Conservation (phyloP, 768 basidiomycete species). For the Suillus plorans region DNA sequence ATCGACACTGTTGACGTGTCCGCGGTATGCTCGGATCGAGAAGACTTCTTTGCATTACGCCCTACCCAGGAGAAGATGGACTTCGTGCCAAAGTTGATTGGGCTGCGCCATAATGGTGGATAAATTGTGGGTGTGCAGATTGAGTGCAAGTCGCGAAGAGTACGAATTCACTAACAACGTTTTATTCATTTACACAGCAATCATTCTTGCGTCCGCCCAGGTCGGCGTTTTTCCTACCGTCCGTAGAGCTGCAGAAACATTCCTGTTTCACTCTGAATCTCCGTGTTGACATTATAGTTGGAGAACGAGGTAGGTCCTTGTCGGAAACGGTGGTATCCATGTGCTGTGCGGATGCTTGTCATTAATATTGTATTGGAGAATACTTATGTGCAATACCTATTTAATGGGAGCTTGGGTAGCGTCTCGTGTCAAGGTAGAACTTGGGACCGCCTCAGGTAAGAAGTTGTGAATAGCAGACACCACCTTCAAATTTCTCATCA, state of each 20-base stretch:
- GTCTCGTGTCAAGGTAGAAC: neutral
- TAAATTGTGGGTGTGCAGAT: neutral
- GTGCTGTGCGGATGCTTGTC: neutral
- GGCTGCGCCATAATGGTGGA: neutral
- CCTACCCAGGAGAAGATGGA: too few relatives aligned
- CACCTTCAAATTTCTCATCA: neutral
- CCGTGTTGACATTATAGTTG: neutral
- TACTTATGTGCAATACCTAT: neutral
- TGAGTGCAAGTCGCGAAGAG: neutral
- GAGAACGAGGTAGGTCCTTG: neutral
- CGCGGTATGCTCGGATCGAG: too few relatives aligned
- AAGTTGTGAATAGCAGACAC: neutral
- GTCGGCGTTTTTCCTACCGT: neutral
- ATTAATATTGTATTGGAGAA: neutral
- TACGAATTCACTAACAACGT: neutral
- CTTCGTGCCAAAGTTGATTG: too few relatives aligned
- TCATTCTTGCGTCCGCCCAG: neutral
- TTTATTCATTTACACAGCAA: neutral
- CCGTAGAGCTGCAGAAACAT: neutral
- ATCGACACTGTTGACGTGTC: too few relatives aligned
- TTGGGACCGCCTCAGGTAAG: neutral
- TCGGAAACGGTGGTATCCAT: neutral
- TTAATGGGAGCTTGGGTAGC: neutral
- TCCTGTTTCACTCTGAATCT: neutral
- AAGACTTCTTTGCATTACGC: too few relatives aligned